Evolutionary conservation across 1,284 basidiomycete genomes (phyloP), one percentile per base, ranked within the genome.

Genomic region (Cutaneotrichosporon dermatis): DNA sequence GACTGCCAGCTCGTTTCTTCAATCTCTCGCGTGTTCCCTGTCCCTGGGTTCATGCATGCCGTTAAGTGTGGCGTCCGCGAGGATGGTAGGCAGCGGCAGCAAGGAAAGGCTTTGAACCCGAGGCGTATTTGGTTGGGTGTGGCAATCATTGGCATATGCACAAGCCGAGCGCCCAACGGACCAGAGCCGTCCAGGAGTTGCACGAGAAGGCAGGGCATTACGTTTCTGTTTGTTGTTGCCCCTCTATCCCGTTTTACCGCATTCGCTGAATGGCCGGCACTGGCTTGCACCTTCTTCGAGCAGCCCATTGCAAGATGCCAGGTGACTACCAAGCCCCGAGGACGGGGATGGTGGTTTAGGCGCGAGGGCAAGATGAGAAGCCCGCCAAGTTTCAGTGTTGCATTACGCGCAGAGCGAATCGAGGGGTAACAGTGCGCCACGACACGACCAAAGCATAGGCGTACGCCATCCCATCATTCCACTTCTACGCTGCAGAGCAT

Each of bases 21-120:
- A 40, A n/a, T 46, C 44, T 51, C 50, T 51, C 36, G 25, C 25
- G 50, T 25, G 36, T 51, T 40, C n/a, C 50, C 36, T 51, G 50
- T 51, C 50, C 50, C 50, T 51, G 50, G 50, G 50, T 39, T 40
- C 50, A 37, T 25, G 37, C 16, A 51, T 51, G 50, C 50, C 50
- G 50, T 51, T 51, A 51, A 25, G 37, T 15, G 11, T 51, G 39
- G 50, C 37, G 50, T 51, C 50, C 50, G 40, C 15, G 37, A 40
- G 37, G n/a, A 37, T 51, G 50, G 37, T 51, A 51, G 37, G 15
- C 37, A 8, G 50, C 50, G 8, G 50, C 36, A 16, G 45, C 45
- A 48, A 34, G 16, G 25, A 25, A 25, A 25, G 25, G 25, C 25
- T 25, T 25, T 25, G 25, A 25, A 25, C 25, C 25, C 25, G 25